Evolutionary conservation across 176 grass and related monocot species (phyloP).

Genomic region (Oryza officinalis): DNA sequence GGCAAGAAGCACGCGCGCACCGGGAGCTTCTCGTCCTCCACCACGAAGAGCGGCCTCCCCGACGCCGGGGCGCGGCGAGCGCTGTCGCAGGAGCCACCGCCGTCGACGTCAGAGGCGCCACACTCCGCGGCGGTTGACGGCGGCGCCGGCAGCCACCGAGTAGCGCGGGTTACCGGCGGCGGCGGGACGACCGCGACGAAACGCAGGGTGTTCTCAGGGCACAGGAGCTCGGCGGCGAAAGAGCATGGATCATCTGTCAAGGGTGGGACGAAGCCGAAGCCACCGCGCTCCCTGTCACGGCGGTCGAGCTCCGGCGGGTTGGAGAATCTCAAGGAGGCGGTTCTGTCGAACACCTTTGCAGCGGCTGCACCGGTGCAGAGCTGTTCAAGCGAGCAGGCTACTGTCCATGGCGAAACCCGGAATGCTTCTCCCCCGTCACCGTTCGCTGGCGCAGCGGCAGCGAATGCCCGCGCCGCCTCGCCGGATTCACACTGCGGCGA

Average conservation of each 20-base stretch:
- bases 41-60: neutral
- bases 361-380: neutral
- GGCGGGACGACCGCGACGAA: neutral
- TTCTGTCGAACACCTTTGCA: neutral
- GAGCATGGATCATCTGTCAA: neutral
- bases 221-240: slow-evolving; percentile 13
- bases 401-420: neutral
- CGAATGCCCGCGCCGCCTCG: neutral
- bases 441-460: neutral
- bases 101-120: neutral
- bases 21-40: slow-evolving; percentile 43
- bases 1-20: slow-evolving; percentile 49
- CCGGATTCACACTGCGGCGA: slow-evolving; percentile 14
- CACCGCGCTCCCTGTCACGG: slow-evolving; percentile 31
- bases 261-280: neutral
- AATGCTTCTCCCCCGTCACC: neutral
- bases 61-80: slow-evolving; percentile 22
- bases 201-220: neutral
- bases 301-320: slow-evolving; percentile 13
- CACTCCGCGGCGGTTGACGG: neutral
- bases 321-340: neutral
- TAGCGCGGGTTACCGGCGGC: neutral
- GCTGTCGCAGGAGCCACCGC: slow-evolving; percentile 36
- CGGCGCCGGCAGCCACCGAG: neutral
- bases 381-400: neutral